These are phyloP conservation scores for Dendrobium chrysotoxum DNA, from an alignment of 106 monocot genomes.

Conservation along the genomic window DNA sequence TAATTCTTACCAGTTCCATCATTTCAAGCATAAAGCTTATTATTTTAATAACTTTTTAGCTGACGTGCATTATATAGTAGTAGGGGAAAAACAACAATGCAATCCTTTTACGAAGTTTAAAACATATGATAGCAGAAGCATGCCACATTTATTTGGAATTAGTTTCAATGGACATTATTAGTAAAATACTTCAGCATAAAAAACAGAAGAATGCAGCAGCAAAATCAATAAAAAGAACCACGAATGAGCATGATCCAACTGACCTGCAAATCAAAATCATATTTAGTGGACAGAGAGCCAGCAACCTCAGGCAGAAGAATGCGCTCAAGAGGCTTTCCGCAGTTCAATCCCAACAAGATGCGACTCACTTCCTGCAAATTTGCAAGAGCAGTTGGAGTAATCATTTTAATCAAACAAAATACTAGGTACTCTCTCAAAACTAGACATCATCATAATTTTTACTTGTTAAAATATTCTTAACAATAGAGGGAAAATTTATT, in stretches of 20 bases:
- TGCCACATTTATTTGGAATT: background rate
- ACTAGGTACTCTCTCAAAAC: background rate
- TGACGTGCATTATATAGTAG: too few species aligned
- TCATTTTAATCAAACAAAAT: background rate
- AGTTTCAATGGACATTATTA: background rate
- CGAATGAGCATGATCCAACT: background rate
- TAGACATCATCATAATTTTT: too few species aligned
- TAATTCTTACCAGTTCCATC: too few species aligned
- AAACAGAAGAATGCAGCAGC: background rate
- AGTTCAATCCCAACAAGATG: slow-evolving; percentile 70
- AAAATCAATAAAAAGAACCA: background rate
- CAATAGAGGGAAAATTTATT: too few species aligned
- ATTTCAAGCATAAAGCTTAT: too few species aligned
- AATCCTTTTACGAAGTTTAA: too few species aligned
- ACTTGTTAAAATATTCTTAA: too few species aligned
- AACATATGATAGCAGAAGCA: background rate
- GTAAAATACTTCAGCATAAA: background rate
- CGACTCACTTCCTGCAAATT: slow-evolving; percentile 78
- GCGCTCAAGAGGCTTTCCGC: slow-evolving; percentile 47
- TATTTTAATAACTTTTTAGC: too few species aligned
- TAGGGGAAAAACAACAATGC: too few species aligned
- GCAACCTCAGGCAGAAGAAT: slow-evolving; percentile 32
- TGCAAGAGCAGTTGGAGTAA: background rate
- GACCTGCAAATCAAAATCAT: slow-evolving; percentile 88
- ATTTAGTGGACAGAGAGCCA: slow-evolving; percentile 30